phyloP scores from a whole-genome alignment of 495 filamentous ascomycete species.

The Tuber magnatum region DNA sequence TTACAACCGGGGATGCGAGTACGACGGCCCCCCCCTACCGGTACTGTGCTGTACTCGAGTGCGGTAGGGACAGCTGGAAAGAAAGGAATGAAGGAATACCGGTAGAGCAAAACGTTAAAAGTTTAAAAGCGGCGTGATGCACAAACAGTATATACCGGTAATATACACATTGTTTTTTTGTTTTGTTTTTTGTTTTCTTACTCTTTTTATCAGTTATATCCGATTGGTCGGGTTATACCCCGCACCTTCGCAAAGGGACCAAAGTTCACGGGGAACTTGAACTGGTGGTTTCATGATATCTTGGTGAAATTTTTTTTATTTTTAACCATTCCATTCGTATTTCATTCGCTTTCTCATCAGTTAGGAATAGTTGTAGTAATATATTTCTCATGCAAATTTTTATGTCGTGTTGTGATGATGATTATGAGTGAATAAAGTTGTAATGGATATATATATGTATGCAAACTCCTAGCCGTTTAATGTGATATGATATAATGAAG shows the following conservation, averaged over 20 bases:
- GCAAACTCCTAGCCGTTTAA: background rate
- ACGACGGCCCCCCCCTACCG: too few relatives aligned
- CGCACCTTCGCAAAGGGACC: background rate
- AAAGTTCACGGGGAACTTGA: background rate
- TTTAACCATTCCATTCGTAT: background rate
- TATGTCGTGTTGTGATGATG: background rate
- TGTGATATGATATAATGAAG: constrained; percentile 1
- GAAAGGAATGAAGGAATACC: background rate
- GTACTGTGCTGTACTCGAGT: too few relatives aligned
- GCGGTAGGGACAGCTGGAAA: too few relatives aligned
- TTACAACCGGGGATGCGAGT: background rate
- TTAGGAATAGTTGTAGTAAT: background rate
- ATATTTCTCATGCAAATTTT: background rate
- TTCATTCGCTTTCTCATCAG: background rate
- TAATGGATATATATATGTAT: background rate
- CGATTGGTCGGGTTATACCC: background rate
- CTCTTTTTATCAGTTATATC: background rate
- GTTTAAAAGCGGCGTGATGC: background rate
- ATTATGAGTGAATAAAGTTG: background rate
- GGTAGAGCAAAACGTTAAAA: background rate
- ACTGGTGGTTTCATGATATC: constrained; percentile 2
- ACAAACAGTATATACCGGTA: too few relatives aligned
- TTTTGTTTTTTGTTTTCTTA: background rate
- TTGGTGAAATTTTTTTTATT: too few relatives aligned
- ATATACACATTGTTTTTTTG: background rate